Conservation (phyloP, 208 protist genomes). For the Acanthamoeba royreba region DNA sequence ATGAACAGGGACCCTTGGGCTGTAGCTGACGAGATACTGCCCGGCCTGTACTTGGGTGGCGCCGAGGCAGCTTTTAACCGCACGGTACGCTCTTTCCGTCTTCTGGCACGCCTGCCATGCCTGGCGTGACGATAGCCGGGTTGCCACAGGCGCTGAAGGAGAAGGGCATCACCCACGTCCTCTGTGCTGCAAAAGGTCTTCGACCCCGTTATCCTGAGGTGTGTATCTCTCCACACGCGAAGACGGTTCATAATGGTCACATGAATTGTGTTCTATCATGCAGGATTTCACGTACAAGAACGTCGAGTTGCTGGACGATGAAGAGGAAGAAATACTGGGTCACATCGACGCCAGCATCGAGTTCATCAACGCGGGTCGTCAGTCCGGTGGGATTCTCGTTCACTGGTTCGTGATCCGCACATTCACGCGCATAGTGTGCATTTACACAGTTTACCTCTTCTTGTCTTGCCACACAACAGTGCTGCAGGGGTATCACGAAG, state of each 20-base stretch:
- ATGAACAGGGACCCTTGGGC: not conserved
- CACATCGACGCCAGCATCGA: not conserved
- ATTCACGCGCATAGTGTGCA: too few species aligned
- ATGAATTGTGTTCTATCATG: not conserved
- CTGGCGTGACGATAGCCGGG: not conserved
- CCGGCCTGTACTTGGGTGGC: not conserved
- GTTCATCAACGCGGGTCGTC: not conserved
- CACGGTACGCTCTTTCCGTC: not conserved
- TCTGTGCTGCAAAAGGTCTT: not conserved
- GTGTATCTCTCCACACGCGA: not conserved
- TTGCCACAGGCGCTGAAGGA: not conserved
- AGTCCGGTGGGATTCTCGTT: not conserved
- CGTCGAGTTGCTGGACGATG: not conserved
- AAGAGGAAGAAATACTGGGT: not conserved
- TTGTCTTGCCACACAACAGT: not conserved
- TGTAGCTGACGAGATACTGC: not conserved
- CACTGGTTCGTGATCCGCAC: not conserved
- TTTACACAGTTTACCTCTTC: not conserved
- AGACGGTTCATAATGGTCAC: not conserved
- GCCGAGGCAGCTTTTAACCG: not conserved
- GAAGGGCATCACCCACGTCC: not conserved
- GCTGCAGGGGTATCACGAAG: not conserved
- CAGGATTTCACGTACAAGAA: not conserved
- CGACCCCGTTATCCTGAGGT: not conserved
- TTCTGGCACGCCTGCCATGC: not conserved